These are phyloP conservation scores for Epicoccum sorghinum DNA, from an alignment of 2,329 filamentous ascomycete species.

Conservation along the genomic window DNA sequence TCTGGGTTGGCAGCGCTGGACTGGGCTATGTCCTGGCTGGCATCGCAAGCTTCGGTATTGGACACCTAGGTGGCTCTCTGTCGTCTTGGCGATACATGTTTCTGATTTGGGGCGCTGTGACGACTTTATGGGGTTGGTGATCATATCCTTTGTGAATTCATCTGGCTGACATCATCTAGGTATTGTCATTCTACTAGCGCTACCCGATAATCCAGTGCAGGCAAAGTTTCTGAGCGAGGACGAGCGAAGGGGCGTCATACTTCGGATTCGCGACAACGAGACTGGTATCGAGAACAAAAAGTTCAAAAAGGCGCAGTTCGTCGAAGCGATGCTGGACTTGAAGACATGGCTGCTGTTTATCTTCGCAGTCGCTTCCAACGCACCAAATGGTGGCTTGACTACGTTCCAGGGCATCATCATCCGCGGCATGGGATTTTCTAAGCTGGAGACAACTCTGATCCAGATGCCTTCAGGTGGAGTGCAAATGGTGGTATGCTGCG, in stretches of 20 bases:
- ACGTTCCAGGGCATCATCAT: neutral
- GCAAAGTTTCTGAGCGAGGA: neutral
- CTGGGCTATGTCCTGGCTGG: neutral
- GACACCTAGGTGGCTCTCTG: neutral
- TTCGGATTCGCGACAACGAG: neutral
- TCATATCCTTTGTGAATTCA: neutral
- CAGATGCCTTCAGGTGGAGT: neutral
- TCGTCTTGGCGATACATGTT: neutral
- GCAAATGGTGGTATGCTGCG: neutral
- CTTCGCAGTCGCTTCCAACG: neutral
- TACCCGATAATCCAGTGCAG: neutral
- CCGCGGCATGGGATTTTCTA: neutral
- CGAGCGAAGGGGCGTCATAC: neutral
- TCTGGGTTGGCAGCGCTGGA: neutral
- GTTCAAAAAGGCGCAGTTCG: neutral
- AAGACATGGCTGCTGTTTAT: neutral
- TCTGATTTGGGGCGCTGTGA: neutral
- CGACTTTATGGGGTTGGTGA: neutral
- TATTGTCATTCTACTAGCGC: neutral
- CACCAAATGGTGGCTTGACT: neutral
- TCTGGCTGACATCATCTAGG: too few species aligned
- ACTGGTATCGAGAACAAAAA: neutral
- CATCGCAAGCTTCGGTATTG: constrained; percentile 1
- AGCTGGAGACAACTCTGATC: neutral
- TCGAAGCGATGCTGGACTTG: neutral